These are phyloP conservation scores for Colletotrichum sp. DNA, from an alignment of 2,329 filamentous ascomycete species.

Conservation along the genomic window DNA sequence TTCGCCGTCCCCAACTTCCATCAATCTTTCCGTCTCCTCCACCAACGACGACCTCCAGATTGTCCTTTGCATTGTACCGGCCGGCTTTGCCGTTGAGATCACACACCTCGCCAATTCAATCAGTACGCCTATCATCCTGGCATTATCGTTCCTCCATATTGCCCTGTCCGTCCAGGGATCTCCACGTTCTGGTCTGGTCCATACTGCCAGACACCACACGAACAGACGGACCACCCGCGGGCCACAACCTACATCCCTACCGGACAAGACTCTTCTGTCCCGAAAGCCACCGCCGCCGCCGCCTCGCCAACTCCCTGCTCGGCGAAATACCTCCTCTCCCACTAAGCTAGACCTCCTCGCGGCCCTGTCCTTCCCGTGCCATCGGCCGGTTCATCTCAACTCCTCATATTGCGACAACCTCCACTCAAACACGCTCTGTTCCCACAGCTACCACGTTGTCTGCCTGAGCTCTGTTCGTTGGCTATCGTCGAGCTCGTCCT, in stretches of 20 bases:
- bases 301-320: conserved; percentile 8
- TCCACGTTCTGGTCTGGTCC: conserved; percentile 11
- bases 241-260: neutral
- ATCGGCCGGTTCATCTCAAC: conserved; percentile 21
- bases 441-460: neutral
- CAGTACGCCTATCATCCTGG: neutral
- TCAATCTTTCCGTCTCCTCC: conserved; percentile 22
- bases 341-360: conserved; percentile 1
- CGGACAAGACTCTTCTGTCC: neutral
- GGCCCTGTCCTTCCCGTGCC: conserved; percentile 16
- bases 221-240: neutral
- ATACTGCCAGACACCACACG: neutral
- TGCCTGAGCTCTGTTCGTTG: neutral
- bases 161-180: conserved; percentile 5
- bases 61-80: conserved; percentile 1
- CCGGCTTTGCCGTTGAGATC: conserved; percentile 8
- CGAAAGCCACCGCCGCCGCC: neutral
- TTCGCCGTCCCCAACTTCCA: conserved; percentile 19
- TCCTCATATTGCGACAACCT: conserved; percentile 17
- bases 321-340: conserved; percentile 9
- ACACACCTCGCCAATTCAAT: conserved; percentile 4
- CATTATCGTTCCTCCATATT: conserved; percentile 15
- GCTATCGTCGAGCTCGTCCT: neutral
- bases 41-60: conserved; percentile 21
- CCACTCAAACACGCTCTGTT: neutral